A percentile compares a stretch with the other conserved stretches of the same genome.
Evolutionary conservation across 192 early-diverging fungal genomes (phyloP).

Genomic region (Cladochytrium replicatum): DNA sequence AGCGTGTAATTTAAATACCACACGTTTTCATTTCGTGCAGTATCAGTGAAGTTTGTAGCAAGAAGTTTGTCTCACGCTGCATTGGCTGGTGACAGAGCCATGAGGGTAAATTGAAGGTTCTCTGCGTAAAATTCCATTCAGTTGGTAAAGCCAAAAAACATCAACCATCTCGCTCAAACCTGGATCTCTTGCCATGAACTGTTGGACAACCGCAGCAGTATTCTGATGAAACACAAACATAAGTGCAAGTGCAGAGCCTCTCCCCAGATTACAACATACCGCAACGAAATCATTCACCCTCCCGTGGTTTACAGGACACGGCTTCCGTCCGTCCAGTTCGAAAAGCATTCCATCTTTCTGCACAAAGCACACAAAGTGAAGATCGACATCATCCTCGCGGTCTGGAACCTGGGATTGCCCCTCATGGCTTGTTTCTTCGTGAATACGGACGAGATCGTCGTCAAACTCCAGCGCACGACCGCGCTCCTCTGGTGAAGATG

Average conservation of each 20-base stretch:
- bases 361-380: conserved; percentile 86
- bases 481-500: conserved; percentile 60
- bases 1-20: too few species aligned
- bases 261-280: conserved; percentile 16
- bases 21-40: too few species aligned
- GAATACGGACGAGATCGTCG: conserved; percentile 26
- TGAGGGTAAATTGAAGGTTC: conserved; percentile 52
- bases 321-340: conserved; percentile 77
- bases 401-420: conserved; percentile 40
- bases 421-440: conserved; percentile 20
- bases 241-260: neutral
- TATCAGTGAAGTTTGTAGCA: too few species aligned
- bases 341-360: conserved; percentile 64
- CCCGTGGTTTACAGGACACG: conserved; percentile 79
- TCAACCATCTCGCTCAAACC: conserved; percentile 5
- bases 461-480: conserved; percentile 60
- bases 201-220: conserved; percentile 44
- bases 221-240: conserved; percentile 19
- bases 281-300: conserved; percentile 43
- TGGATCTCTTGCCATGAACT: conserved; percentile 60
- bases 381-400: conserved; percentile 64
- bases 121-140: conserved; percentile 10
- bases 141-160: too few species aligned
- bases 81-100: conserved; percentile 38
- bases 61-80: too few species aligned